phyloP scores from a whole-genome alignment of 345 rosid genomes.

The Camelina sativa region DNA sequence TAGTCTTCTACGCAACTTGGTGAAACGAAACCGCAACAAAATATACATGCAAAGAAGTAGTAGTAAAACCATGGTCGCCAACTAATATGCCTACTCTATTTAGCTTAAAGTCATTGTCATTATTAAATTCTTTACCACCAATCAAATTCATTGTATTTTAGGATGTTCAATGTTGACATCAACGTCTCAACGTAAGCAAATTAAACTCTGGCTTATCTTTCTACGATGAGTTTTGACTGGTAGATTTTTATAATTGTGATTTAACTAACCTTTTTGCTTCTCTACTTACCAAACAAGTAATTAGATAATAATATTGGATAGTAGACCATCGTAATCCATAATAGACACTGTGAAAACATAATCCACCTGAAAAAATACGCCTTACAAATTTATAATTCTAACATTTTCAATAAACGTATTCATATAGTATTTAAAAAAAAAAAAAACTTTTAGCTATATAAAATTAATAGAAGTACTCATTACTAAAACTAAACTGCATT shows the following conservation, averaged over 20 bases:
- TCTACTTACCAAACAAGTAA: slow-evolving; percentile 10
- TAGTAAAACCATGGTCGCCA: slow-evolving; percentile 39
- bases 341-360: neutral
- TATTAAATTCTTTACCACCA: neutral
- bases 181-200: slow-evolving; percentile 21
- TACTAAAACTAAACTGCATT: no score
- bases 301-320: neutral
- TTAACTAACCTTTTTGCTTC: neutral
- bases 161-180: slow-evolving; percentile 15
- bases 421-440: neutral
- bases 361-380: slow-evolving; percentile 7
- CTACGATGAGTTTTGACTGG: neutral
- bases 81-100: slow-evolving; percentile 2
- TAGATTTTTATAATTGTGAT: neutral
- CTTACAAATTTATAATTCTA: neutral
- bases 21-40: slow-evolving; percentile 13
- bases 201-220: neutral
- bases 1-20: slow-evolving; percentile 24
- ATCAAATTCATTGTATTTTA: slow-evolving; percentile 14
- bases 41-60: slow-evolving; percentile 16
- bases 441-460: neutral
- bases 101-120: slow-evolving; percentile 14
- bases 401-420: neutral
- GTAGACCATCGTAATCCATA: neutral
- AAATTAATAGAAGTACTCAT: no score